phyloP scores from a whole-genome alignment of 2,329 filamentous ascomycete genomes.

The Colletotrichum sublineola region DNA sequence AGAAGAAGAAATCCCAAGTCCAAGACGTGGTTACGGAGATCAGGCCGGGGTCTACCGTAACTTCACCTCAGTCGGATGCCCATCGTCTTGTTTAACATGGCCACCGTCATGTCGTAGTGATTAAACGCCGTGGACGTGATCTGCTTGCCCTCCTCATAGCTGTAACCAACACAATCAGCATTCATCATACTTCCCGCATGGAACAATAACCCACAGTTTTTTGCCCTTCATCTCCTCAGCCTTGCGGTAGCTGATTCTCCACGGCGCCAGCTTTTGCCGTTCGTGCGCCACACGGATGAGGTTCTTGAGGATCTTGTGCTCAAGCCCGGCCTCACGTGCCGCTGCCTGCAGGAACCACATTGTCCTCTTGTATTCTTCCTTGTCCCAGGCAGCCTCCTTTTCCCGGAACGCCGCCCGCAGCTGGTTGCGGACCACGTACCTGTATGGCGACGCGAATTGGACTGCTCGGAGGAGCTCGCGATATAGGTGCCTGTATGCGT shows the following conservation, averaged over 20 bases:
- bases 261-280: slow-evolving; percentile 48
- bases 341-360: slow-evolving; percentile 78
- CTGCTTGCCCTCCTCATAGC: slow-evolving; percentile 29
- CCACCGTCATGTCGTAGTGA: slow-evolving; percentile 77
- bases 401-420: slow-evolving; percentile 72
- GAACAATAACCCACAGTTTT: slow-evolving; percentile 42
- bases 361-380: slow-evolving; percentile 71
- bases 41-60: background rate
- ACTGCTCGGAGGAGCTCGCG: slow-evolving; percentile 77
- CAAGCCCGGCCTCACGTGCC: slow-evolving; percentile 72
- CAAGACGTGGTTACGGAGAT: background rate
- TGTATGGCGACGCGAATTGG: slow-evolving; percentile 77
- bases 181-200: too few relatives aligned
- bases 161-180: background rate
- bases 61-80: slow-evolving; percentile 70
- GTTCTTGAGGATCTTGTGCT: slow-evolving; percentile 80
- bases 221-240: slow-evolving; percentile 22
- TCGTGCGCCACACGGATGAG: slow-evolving; percentile 62
- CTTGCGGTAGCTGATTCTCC: slow-evolving; percentile 45
- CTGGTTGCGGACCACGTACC: slow-evolving; percentile 71
- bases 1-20: background rate
- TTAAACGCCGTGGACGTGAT: slow-evolving; percentile 58
- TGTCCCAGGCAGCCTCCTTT: slow-evolving; percentile 60
- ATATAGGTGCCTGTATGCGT: slow-evolving; percentile 79
- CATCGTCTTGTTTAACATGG: slow-evolving; percentile 82